phyloP scores from a whole-genome alignment of 176 grass and related monocot genomes.

The Pontederia crassipes region DNA sequence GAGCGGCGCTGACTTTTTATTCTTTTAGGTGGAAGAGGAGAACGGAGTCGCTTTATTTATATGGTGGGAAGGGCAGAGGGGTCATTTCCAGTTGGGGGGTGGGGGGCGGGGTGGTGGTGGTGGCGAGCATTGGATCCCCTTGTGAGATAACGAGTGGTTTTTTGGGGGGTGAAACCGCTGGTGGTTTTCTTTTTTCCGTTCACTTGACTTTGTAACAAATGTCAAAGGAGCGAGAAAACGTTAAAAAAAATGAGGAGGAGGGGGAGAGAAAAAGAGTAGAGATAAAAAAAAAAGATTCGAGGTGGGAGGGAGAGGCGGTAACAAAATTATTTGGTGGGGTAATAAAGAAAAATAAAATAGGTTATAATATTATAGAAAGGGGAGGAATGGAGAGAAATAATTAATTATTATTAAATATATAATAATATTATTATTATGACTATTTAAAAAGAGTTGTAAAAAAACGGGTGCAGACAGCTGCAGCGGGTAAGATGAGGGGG shows the following conservation, averaged over 20 bases:
- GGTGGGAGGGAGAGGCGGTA: neutral
- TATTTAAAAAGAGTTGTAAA: no score
- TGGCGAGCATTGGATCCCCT: constrained; percentile 15
- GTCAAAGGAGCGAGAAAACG: constrained; percentile 16
- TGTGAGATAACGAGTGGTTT: neutral
- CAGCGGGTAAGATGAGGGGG: no score
- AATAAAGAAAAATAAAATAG: no score
- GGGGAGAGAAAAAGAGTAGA: neutral
- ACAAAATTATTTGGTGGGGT: no score
- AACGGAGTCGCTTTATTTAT: constrained; percentile 1
- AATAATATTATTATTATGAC: no score
- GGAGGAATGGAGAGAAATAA: no score
- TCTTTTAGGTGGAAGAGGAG: constrained; percentile 16
- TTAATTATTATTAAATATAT: no score
- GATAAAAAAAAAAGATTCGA: neutral
- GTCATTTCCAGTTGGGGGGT: constrained; percentile 3
- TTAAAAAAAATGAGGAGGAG: neutral
- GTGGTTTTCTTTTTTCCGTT: neutral
- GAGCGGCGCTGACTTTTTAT: constrained; percentile 55
- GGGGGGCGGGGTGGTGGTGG: neutral
- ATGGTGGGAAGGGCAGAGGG: constrained; percentile 23
- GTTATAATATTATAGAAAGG: no score
- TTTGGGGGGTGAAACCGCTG: neutral
- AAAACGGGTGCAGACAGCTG: no score
- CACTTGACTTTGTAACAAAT: constrained; percentile 27